These are phyloP conservation scores for Saccharomycopsis hybrid DNA, from an alignment of 1,139 yeast genomes.

Conservation along the genomic window DNA sequence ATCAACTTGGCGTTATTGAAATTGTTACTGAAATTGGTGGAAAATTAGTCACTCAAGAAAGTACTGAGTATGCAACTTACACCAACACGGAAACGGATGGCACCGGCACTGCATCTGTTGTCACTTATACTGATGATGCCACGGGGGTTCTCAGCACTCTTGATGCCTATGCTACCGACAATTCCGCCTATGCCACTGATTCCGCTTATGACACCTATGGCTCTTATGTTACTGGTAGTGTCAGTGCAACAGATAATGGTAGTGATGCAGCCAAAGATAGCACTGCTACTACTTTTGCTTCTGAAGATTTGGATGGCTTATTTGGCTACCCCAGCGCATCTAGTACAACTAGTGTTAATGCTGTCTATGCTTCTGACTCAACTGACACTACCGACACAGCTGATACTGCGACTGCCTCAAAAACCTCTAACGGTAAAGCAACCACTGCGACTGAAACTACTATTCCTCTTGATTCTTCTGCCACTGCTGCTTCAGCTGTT, in stretches of 20 bases:
- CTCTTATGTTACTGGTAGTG: background rate
- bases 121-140: background rate
- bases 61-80: constrained; percentile 4
- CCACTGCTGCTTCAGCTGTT: too few relatives aligned
- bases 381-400: too few relatives aligned
- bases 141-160: background rate
- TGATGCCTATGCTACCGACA: constrained; percentile 7
- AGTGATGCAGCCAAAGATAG: too few relatives aligned
- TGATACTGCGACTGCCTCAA: too few relatives aligned
- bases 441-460: too few relatives aligned
- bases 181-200: constrained; percentile 1
- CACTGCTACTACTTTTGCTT: constrained; percentile 90
- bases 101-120: constrained; percentile 5
- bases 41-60: background rate
- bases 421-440: too few relatives aligned
- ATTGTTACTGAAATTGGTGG: constrained; percentile 4
- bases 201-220: background rate
- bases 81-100: constrained; percentile 3
- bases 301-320: constrained; percentile 93
- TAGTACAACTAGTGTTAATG: too few relatives aligned
- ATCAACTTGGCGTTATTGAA: constrained; percentile 1
- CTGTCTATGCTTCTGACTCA: background rate
- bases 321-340: too few relatives aligned
- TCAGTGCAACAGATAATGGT: too few relatives aligned
- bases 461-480: too few relatives aligned